Base-by-base conservation (phyloP, 2,329 filamentous ascomycete genomes). In the Fusarium veterinarium region DNA sequence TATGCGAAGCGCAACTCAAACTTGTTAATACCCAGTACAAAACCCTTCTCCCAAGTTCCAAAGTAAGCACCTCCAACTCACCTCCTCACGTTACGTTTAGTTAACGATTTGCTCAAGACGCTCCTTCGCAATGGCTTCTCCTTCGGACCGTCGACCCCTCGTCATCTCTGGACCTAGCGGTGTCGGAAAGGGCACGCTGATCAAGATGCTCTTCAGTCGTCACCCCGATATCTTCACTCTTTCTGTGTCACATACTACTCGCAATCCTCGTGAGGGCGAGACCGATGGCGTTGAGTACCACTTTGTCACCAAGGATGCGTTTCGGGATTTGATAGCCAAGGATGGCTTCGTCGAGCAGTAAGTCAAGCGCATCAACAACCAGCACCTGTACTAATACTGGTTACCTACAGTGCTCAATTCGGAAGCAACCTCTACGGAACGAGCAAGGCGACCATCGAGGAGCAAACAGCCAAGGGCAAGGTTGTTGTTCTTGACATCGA, bases 401-500 rank as follows among this genome's bases (percentile, higher is more conserved):
- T 19, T 28, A 8, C n/a, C 38, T 58, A 10, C n/a, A 76, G 74
- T 84, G 95, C 95, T 48, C 86, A 92, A 80, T 98, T 97, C 80
- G 91, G 94, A 52, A 91, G 90, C 63, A 97, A 98, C 84, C 85
- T 90, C 77, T 98, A 98, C 84, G 95, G 95, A 65, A 97, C 95
- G 8, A 93, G 90, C 79, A 91, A 94, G 78, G 86, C 88, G 81
- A 94, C 94, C 20, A 93, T 97, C 72, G 88, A 91, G 81, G 90
- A 93, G 77, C 91, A 95, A 80, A 89, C 88, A 6, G 88, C 90
- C 72, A 89, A 91, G 83, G 91, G 91, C 23, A 88, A 88, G 78
- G 90, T 94, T 45, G 95, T 95, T 67, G 91, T 98, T 45, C 85
- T 98, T 75, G 95, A 98, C 81, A 98, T 98, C 79, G 95, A 98